Evolutionary conservation across 208 protist species (phyloP), one percentile per base, ranked within the genome.

Genomic region (Trypanosoma caninum): DNA sequence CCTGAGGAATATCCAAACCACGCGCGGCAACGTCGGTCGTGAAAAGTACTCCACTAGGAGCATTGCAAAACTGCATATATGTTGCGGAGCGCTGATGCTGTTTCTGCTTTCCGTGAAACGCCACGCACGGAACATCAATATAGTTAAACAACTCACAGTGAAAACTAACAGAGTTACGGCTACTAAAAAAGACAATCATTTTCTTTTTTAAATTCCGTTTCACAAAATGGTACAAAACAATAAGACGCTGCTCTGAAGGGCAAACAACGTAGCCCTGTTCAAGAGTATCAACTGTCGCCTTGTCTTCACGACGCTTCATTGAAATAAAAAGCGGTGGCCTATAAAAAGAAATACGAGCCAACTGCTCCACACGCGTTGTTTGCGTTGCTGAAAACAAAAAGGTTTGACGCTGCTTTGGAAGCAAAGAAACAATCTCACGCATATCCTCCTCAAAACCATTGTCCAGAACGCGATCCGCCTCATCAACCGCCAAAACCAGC

Each of bases 1-100:
- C 98, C 27, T 82, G 80, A 2, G 98, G 98, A 73, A 99, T 99
- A 78, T 99, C 98, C 0, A 99, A 82, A 16, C 99, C 93, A 69
- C 99, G 95, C 0, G 98, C 98, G 3, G 98, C 98, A 7, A 99
- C 98, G 82, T 99, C 98, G 18, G 98, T 99, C 20, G 94, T 99
- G 35, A 99, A 89, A 37, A 99, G 91, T n/a, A 99, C 98, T 22
- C 98, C 98, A 35, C 71, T 89, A 16, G 97, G 78, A 0, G 97
- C 95, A 67, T 99, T 99, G 81, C 96, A 98, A 72, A 99, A 99
- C 87, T 99, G 97, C 80, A 99, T 99, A 83, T 99, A 99, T 18
- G 98, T 99, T 20, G 87, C 89, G 11, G 98, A 99, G 48, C 99
- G 92, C 82, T 99, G 98, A 57, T 98, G 86, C 85, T 99, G 99